These are phyloP conservation scores for Akanthomyces muscarius DNA, from an alignment of 2,329 filamentous ascomycete genomes.

Conservation along the genomic window DNA sequence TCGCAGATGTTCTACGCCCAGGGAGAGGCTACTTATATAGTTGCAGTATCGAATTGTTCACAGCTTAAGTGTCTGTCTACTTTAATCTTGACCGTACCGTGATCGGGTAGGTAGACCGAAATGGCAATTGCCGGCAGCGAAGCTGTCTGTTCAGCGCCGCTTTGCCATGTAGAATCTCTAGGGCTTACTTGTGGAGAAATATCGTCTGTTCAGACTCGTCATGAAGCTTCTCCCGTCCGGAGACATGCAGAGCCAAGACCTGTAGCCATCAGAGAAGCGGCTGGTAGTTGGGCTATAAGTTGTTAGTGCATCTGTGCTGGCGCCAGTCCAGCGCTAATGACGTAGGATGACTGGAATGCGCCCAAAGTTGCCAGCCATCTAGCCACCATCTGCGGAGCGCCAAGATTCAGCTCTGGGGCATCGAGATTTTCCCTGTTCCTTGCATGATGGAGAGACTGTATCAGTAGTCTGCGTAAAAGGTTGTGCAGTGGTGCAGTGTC, in stretches of 20 bases:
- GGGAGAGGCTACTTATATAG: not conserved
- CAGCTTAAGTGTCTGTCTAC: not conserved
- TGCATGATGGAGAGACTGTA: not conserved
- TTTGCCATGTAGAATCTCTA: not conserved
- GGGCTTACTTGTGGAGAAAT: constrained; percentile 13
- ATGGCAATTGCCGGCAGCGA: not conserved
- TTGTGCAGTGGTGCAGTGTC: not conserved
- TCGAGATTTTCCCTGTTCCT: not conserved
- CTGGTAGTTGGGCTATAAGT: not conserved
- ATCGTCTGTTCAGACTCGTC: not conserved
- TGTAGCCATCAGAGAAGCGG: not conserved
- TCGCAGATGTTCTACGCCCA: too few relatives aligned
- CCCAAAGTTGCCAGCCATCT: constrained; percentile 2
- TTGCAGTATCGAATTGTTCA: not conserved
- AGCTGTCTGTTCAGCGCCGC: not conserved
- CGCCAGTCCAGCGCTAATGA: constrained; percentile 1
- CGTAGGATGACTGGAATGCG: constrained; percentile 12
- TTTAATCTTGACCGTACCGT: not conserved
- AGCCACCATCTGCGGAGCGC: constrained; percentile 4
- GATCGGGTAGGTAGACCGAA: not conserved
- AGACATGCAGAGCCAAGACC: not conserved
- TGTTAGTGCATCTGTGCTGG: constrained; percentile 29
- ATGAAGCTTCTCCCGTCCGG: not conserved
- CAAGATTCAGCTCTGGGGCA: not conserved
- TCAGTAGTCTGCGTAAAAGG: not conserved